These are phyloP conservation scores for Camillea tinctor DNA, from an alignment of 2,329 filamentous ascomycete genomes.

Conservation along the genomic window DNA sequence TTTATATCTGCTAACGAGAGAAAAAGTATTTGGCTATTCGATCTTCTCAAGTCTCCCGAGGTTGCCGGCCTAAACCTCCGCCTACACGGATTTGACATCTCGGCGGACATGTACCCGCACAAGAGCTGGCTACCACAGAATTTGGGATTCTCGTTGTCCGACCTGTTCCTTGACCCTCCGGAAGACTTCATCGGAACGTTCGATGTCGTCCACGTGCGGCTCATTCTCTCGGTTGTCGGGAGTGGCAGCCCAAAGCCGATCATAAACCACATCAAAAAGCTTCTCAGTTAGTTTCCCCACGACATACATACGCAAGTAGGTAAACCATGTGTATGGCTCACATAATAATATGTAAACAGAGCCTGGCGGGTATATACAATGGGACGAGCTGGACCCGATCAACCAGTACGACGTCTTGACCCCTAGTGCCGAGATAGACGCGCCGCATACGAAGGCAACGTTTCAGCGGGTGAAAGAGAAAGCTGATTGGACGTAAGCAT, in stretches of 20 bases:
- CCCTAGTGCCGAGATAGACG: background rate
- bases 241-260: constrained; percentile 8
- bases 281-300: constrained; percentile 5
- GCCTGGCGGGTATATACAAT: constrained; percentile 14
- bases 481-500: constrained; percentile 11
- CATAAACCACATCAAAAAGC: constrained; percentile 13
- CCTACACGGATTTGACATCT: constrained; percentile 14
- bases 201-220: constrained; percentile 11
- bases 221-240: constrained; percentile 9
- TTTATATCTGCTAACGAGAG: background rate
- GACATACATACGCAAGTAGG: background rate
- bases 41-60: constrained; percentile 10
- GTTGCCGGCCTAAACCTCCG: constrained; percentile 5
- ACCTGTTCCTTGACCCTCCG: constrained; percentile 8
- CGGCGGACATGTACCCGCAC: constrained; percentile 10
- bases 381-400: constrained; percentile 12
- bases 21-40: constrained; percentile 14
- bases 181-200: constrained; percentile 8
- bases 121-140: constrained; percentile 9
- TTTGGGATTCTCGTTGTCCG: constrained; percentile 3
- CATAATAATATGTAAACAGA: background rate
- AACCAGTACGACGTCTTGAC: constrained; percentile 9
- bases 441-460: constrained; percentile 4
- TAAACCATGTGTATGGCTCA: background rate
- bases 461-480: constrained; percentile 3